These are phyloP conservation scores for Colletotrichum cordylinicola DNA, from an alignment of 2,329 filamentous ascomycete genomes.

Conservation along the genomic window DNA sequence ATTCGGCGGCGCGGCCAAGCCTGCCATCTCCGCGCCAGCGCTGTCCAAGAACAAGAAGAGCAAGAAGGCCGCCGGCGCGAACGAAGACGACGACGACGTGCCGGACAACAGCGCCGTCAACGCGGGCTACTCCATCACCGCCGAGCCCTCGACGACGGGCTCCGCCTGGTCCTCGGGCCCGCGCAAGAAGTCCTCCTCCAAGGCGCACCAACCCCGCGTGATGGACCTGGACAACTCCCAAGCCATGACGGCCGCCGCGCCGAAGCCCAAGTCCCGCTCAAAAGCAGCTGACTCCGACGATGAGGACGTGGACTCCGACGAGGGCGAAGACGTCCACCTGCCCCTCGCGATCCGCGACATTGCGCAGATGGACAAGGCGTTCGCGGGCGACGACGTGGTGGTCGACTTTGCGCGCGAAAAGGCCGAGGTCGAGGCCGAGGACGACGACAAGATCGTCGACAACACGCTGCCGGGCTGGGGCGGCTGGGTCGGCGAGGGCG, in stretches of 20 bases:
- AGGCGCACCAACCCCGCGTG: conserved; percentile 24
- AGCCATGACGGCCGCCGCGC: conserved; percentile 33
- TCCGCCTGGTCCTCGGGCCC: conserved; percentile 49
- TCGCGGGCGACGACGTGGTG: conserved; percentile 86
- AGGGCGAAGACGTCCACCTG: conserved; percentile 51
- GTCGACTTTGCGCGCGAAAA: conserved; percentile 85
- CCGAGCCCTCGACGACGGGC: conserved; percentile 31
- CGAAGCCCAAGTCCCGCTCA: conserved; percentile 26
- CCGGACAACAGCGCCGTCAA: conserved; percentile 24
- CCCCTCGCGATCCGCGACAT: conserved; percentile 65
- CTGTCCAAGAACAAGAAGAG: conserved; percentile 26
- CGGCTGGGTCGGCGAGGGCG: conserved; percentile 84
- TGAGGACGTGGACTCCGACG: conserved; percentile 41
- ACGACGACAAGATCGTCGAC: conserved; percentile 83
- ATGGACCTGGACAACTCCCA: conserved; percentile 46
- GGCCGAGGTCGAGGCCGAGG: conserved; percentile 70
- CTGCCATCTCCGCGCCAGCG: conserved; percentile 35
- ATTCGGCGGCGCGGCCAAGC: conserved; percentile 59
- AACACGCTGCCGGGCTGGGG: conserved; percentile 95
- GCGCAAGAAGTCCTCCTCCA: conserved; percentile 34
- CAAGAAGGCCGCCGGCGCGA: conserved; percentile 31
- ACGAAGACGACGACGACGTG: conserved; percentile 32
- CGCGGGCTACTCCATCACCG: conserved; percentile 25
- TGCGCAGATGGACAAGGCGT: conserved; percentile 80
- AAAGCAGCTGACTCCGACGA: conserved; percentile 32